These are phyloP conservation scores for Agrocybe chaxingu DNA, from an alignment of 768 basidiomycete species.

Conservation along the genomic window DNA sequence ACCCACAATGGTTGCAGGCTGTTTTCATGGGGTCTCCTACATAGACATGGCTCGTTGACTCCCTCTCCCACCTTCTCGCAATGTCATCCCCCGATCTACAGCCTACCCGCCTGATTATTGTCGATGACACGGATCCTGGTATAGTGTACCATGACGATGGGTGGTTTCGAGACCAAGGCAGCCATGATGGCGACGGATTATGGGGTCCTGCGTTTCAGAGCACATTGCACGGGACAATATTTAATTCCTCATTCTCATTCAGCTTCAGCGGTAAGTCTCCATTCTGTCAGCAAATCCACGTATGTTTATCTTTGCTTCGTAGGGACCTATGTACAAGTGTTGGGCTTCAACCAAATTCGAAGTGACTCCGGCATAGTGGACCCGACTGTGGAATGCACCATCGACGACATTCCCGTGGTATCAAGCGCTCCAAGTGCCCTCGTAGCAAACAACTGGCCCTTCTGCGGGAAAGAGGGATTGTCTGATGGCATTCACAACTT, in stretches of 20 bases:
- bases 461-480: not conserved
- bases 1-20: no score
- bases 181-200: slow-evolving; percentile 10
- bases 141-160: slow-evolving; percentile 20
- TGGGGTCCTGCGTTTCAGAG: slow-evolving; percentile 16
- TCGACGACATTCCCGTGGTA: not conserved
- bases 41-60: no score
- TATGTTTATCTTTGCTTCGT: no score
- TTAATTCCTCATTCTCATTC: slow-evolving; percentile 14
- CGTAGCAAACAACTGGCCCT: slow-evolving; percentile 2
- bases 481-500: slow-evolving; percentile 7
- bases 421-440: no score
- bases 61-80: no score
- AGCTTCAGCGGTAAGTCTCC: slow-evolving; percentile 7
- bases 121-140: slow-evolving; percentile 18
- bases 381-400: not conserved
- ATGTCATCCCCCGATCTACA: no score
- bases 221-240: slow-evolving; percentile 17
- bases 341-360: no score
- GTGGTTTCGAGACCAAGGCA: slow-evolving; percentile 12
- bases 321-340: no score
- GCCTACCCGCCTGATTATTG: slow-evolving; percentile 6
- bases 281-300: no score
- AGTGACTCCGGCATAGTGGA: no score
- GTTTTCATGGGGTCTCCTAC: no score